These are phyloP conservation scores for Hyaloscypha bicolor DNA, from an alignment of 495 filamentous ascomycete species.

Conservation along the genomic window DNA sequence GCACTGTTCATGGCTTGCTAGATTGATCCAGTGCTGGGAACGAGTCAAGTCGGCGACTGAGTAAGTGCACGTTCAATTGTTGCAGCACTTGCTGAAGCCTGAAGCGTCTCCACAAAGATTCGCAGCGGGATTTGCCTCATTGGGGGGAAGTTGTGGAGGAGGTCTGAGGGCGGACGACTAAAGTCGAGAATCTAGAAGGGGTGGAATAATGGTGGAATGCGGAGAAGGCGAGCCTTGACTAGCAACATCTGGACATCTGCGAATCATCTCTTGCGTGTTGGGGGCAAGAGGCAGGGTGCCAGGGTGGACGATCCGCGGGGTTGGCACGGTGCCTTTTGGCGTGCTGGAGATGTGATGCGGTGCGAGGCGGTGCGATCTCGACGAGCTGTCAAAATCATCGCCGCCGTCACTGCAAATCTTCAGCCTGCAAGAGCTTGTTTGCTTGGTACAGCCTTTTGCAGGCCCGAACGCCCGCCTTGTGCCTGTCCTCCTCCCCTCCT, in stretches of 20 bases:
- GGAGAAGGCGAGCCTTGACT: background rate
- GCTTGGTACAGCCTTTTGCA: background rate
- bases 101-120: background rate
- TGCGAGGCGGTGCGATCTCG: no score
- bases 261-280: background rate
- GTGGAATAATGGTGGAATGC: background rate
- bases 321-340: background rate
- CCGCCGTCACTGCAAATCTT: background rate
- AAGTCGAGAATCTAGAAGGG: background rate
- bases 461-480: background rate
- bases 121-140: background rate
- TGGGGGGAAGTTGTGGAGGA: background rate
- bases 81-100: background rate
- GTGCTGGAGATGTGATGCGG: background rate
- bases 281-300: background rate
- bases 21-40: background rate
- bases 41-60: background rate
- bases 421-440: background rate
- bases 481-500: background rate
- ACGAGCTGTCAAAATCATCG: background rate
- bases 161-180: background rate
- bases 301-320: background rate
- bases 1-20: background rate
- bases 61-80: background rate
- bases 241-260: background rate